Base-by-base conservation (phyloP, 192 early-diverging fungal genomes). In the Entomortierella beljakovae region DNA sequence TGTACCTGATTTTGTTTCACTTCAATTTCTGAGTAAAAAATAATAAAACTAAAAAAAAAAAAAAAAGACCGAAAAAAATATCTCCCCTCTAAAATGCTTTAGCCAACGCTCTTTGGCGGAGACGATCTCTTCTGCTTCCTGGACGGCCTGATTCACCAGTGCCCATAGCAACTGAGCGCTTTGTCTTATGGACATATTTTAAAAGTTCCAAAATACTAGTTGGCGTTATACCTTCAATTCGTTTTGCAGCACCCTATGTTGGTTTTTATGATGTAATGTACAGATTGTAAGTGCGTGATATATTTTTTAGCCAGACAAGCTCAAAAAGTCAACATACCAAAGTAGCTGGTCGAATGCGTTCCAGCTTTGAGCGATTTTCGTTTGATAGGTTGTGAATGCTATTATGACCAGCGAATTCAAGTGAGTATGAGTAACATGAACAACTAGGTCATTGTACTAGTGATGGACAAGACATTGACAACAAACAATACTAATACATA, bases 181-280 rank as follows among this genome's bases (percentile, higher is more conserved):
- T 62, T 15, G 68, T 81, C 62, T 74, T 69, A 43, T 85, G 79
- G 4, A 87, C 88, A 61, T 90, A 85, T 43, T 86, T 89, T 25
- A 94, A 81, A 57, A 94, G 70, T 28, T 88, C 87, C 29, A 94
- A 56, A 51, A 94, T 85, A n/a, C 85, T 88, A 6, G 90, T 89
- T 18, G 93, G 92, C 33, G 93, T 94, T 77, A 94, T 90, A 3
- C 93, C 93, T 56, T 91, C 92, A 55, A 94, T 90, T 40, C 93
- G 83, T 81, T 92, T 92, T 26, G 90, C 93, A 8, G 92, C 93
- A 40, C 93, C 85, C 88, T 89, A 58, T 9, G 2, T 38, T 26
- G 4, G n/a, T 50, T 5, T 16, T 22, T n/a, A 50, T 3, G 4
- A 18, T 50, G 15, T 10, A 10, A 54, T 15, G 37, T 38, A 8